These are phyloP conservation scores for Ceratobasidium sp. DNA, from an alignment of 1,284 basidiomycete genomes.

Conservation along the genomic window DNA sequence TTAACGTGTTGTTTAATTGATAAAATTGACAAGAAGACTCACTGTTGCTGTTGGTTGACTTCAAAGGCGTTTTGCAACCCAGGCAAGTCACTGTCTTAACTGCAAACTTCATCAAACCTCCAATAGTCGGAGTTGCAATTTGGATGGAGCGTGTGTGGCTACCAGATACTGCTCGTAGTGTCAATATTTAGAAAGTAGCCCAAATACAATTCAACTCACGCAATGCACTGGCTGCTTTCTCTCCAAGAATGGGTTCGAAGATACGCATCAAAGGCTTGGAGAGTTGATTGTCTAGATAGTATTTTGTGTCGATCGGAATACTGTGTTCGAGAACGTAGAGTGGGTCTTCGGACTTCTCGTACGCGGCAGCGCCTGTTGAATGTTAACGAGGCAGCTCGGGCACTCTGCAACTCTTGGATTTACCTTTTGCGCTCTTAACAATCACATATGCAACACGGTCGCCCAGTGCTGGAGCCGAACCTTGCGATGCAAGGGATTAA, in stretches of 20 bases:
- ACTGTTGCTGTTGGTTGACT: slow-evolving; percentile 77
- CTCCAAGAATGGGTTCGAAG: slow-evolving; percentile 96
- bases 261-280: slow-evolving; percentile 95
- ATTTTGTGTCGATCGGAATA: slow-evolving; percentile 94
- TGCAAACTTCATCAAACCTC: slow-evolving; percentile 97
- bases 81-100: slow-evolving; percentile 93
- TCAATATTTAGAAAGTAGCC: slow-evolving; percentile 19
- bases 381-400: slow-evolving; percentile 2
- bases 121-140: slow-evolving; percentile 92
- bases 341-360: slow-evolving; percentile 96
- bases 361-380: slow-evolving; percentile 85
- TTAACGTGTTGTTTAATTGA: too few species aligned
- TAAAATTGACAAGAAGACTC: slow-evolving; percentile 43
- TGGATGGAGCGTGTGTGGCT: slow-evolving; percentile 93
- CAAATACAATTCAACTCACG: slow-evolving; percentile 66
- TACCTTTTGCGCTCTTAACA: slow-evolving; percentile 92
- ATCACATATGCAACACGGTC: slow-evolving; percentile 98
- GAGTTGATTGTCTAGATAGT: slow-evolving; percentile 96
- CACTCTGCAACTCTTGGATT: slow-evolving; percentile 20
- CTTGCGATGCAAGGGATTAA: slow-evolving; percentile 51
- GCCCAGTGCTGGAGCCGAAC: slow-evolving; percentile 90
- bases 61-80: slow-evolving; percentile 88
- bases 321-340: slow-evolving; percentile 96
- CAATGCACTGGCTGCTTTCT: slow-evolving; percentile 77
- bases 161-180: slow-evolving; percentile 72